Conservation (phyloP, 2,329 filamentous ascomycete species). For the Venturia effusa region DNA sequence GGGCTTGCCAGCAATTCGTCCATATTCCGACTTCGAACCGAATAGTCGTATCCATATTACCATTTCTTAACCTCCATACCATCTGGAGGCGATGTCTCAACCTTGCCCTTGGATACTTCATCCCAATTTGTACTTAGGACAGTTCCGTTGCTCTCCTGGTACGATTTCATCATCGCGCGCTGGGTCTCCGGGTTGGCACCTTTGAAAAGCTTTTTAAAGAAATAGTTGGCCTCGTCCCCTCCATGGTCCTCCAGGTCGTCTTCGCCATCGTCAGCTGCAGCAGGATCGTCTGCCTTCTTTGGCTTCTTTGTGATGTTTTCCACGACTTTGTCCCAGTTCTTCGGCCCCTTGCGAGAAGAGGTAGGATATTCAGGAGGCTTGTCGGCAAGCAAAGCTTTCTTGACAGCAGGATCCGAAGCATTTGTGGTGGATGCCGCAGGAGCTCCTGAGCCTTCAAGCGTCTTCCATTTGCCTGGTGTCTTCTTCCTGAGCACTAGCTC, state of each 20-base stretch:
- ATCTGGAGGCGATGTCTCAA: constrained; percentile 64
- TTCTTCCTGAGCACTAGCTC: constrained; percentile 65
- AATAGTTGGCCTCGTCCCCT: constrained; percentile 59
- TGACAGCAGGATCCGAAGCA: constrained; percentile 2
- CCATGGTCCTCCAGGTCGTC: constrained; percentile 43
- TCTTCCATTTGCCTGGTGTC: constrained; percentile 51
- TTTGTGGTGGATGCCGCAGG: constrained; percentile 14
- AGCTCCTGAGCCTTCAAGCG: constrained; percentile 39
- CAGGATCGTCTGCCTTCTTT: constrained; percentile 15
- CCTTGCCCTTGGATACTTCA: constrained; percentile 61
- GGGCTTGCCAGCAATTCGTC: neutral
- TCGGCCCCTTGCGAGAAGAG: constrained; percentile 70
- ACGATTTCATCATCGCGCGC: constrained; percentile 97
- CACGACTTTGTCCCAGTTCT: constrained; percentile 82
- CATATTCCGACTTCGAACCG: neutral
- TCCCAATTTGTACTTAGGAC: constrained; percentile 85
- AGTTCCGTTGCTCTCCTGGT: constrained; percentile 86
- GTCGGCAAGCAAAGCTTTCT: constrained; percentile 5
- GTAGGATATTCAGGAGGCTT: constrained; percentile 54
- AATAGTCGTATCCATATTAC: constrained; percentile 22
- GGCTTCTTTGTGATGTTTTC: constrained; percentile 28
- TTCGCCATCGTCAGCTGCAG: constrained; percentile 15
- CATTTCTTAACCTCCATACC: constrained; percentile 70
- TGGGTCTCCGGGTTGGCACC: constrained; percentile 66
- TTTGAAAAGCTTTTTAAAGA: constrained; percentile 87